Evolutionary conservation across 768 basidiomycete species (phyloP), one percentile per base, ranked within the genome.

Genomic region (Crucibulum laeve): DNA sequence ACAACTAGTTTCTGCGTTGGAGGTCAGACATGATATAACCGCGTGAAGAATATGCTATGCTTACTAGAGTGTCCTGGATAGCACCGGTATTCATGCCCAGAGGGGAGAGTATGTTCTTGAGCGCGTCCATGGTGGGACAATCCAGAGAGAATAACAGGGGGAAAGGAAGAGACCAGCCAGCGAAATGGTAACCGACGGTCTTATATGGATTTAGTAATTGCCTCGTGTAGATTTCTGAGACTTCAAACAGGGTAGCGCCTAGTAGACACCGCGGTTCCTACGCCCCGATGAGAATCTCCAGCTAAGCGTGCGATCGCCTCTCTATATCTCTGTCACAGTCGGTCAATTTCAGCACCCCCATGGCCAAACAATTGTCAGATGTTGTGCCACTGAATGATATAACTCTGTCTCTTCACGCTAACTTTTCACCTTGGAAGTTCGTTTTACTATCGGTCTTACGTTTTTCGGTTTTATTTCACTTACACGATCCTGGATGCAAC

Each of bases 31-130:
- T 18, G 35, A 41, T 26, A 42, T 25, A 17, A 37, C 0, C 44
- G 13, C 18, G 21, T 22, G 14, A 26, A 25, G 26, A 15, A 15
- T 25, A 24, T 21, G 25, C 14, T 40, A 40, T 25, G 61, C 74
- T 40, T 60, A 88, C 88, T 30, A 91, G 69, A 28, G 88, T 91
- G 52, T 91, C 88, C 50, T 89, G 86, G 26, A 91, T 69, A 24
- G 87, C 79, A 32, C 72, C 75, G 24, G 82, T 77, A 53, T 77
- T 79, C 67, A 80, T 74, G 45, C 77, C 79, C 42, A 84, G 63
- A 6, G 87, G 88, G 52, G 84, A 84, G 36, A 91, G 67, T 47
- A 91, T 65, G 56, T 61, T 82, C 68, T 80, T 86, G 49, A 91
- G 52, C 35, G 81, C 51, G 46, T 91, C 79, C 89, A 91, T 91